phyloP scores from a whole-genome alignment of 192 early-diverging fungal species.

The Backusella parvicylindrica region DNA sequence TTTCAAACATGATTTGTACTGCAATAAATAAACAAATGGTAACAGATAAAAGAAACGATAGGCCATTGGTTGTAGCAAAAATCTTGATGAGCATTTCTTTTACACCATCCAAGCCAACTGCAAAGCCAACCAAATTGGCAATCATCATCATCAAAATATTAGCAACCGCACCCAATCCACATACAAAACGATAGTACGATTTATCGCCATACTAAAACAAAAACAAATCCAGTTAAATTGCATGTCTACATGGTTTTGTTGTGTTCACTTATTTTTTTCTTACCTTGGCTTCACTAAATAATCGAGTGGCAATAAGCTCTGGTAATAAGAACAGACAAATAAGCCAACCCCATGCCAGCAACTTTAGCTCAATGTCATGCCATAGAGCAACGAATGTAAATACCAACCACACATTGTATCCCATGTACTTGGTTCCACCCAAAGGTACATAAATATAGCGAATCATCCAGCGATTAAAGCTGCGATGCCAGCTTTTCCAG shows the following conservation, averaged over 20 bases:
- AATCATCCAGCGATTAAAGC: constrained; percentile 88
- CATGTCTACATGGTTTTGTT: background rate
- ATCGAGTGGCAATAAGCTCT: constrained; percentile 62
- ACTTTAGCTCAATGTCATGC: constrained; percentile 87
- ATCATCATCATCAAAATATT: constrained; percentile 96
- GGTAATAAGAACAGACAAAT: constrained; percentile 85
- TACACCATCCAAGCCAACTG: constrained; percentile 85
- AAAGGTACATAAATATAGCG: constrained; percentile 91
- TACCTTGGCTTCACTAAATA: constrained; percentile 55
- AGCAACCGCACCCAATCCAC: constrained; percentile 73
- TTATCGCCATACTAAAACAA: constrained; percentile 52
- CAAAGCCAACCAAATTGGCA: constrained; percentile 95
- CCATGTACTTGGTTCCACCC: constrained; percentile 69
- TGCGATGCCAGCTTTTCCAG: constrained; percentile 96
- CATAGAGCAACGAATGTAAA: constrained; percentile 98
- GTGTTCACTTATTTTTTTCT: background rate
- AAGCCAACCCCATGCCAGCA: constrained; percentile 92
- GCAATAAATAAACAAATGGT: constrained; percentile 56
- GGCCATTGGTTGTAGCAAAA: constrained; percentile 50
- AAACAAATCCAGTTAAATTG: too few relatives aligned
- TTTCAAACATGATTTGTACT: constrained; percentile 80
- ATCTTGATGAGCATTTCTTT: constrained; percentile 67
- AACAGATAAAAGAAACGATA: constrained; percentile 45
- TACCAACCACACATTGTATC: constrained; percentile 78
- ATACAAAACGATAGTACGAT: constrained; percentile 71